Evolutionary conservation across 257 asterid species (phyloP), one percentile per base, ranked within the genome.

Genomic region (Lycium barbarum): DNA sequence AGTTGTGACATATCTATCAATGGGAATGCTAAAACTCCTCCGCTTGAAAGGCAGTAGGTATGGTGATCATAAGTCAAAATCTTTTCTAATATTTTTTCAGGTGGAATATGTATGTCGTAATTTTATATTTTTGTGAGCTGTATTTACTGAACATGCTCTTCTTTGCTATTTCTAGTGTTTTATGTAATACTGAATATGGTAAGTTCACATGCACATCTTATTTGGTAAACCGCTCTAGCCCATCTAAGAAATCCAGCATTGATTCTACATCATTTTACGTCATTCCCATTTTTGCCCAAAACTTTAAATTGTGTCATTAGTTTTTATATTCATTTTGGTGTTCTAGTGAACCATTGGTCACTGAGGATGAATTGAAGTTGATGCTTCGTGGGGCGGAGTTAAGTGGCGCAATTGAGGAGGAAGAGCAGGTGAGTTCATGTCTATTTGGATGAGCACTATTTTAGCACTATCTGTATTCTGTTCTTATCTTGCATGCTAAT

Each of bases 391-490:
- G 98, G 87, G 99, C 99, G 83, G 99, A 97, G 91, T 85, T 94
- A 89, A 97, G 99, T 47, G 99, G 99, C 47, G 99, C 99, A 81
- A 97, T 97, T 15, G 99, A 97, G 89, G 99, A 97, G 92, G 99
- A 97, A 91, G 99, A 97, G 84, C 99, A 97, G 98, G 99, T 95
- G 88, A 54, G 36, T 74, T 73, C 45, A 40, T 66, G 45, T 45
- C 40, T 14, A 66, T 62, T 38, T 40, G 76, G 40, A 14, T 11
- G 11, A 82, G 76, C 66, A 11, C 47, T 51, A 65, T 66, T 82
- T 78, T 78, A 15, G 26, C 62, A 45, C 38, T 5, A 51, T 49
- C 55, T 26, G 80, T 82, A 26, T 66, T 67, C 63, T 45, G 65
- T 65, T 49, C 45, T 47, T 82, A 22, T 63, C 33, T 82, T 65